Base-by-base conservation (phyloP, 176 grass and related monocot genomes). In the Oryza meridionalis region DNA sequence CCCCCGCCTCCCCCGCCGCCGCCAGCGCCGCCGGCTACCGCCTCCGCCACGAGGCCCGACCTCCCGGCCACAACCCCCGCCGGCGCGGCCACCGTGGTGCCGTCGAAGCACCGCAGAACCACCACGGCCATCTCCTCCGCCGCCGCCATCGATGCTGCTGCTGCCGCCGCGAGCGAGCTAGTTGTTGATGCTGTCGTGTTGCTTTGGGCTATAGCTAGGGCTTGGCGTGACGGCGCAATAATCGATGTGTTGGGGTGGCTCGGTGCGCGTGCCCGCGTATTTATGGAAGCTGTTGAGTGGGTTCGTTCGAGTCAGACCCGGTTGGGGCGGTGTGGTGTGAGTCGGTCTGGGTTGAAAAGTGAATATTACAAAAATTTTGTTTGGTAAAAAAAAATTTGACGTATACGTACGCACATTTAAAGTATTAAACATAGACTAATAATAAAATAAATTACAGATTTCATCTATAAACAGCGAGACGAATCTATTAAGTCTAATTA, bases 81-180 rank as follows among this genome's bases (percentile, higher is more conserved):
- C n/a, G 81, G 76, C 87, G 75, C 87, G 16, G 37, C 4, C 35
- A 89, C 16, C 70, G 49, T 40, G 24, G 7, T 50, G 15, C 82
- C 76, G 82, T 89, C 82, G 21, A 67, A 79, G 82, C 87, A 75
- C 11, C 82, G 81, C 21, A 84, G 76, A 76, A 88, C 70, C 70
- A 74, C 70, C 53, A 58, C 53, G 16, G 50, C 6, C 3, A 46
- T 69, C 27, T 78, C 7, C 31, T 9, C 58, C 24, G n/a, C 3
- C 68, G 33, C 68, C 65, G 31, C 4, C 67, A 16, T 37, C 16
- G 15, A 9, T 46, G 4, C 79, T 7, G 1, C 42, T 11, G 24
- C 1, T 3, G 24, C 1, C 3, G 19, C 12, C 0, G 33, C 31
- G 55, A 59, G 6, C 2, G n/a, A 62, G 58, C 21, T 24, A 62